Evolutionary conservation across 2,329 filamentous ascomycete genomes (phyloP), one percentile per base, ranked within the genome.

Genomic region (Alternaria atra): DNA sequence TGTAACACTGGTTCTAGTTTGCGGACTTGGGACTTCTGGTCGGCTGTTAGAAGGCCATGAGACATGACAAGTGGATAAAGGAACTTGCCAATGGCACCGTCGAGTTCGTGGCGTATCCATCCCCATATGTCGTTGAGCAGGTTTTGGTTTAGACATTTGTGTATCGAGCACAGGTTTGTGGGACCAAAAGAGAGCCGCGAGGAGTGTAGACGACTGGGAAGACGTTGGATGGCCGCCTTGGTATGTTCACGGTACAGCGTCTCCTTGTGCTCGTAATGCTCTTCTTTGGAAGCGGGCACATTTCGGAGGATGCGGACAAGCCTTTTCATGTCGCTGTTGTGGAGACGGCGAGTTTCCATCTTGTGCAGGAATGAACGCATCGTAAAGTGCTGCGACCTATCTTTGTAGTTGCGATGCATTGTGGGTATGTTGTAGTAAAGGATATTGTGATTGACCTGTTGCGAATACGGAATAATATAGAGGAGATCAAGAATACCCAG

Each of bases 1-100:
- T 70, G 46, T 6, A 65, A 55, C 6, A 74, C 72, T 7, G 73
- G 70, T 55, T 78, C 76, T 2, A 78, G 51, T 20, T 72, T 67
- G 6, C 76, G 68, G 3, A 67, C 27, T 10, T 50, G 54, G 9
- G 25, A 30, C 40, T 76, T 67, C 32, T 74, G 61, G 1, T 42
- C n/a, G 1, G 40, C 2, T 1, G 61, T 64, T 15, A 78, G 58
- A n/a, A 48, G 52, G 8, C 53, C 55, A 9, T 50, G 30, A 9
- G 59, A 53, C 58, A 73, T 63, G 30, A 74, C 56, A 9, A 77
- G 42, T 2, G 74, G 73, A 43, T 70, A 73, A 8, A 75, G 29
- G 29, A 74, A 73, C 7, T 52, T 61, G 4, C 74, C 73, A 13
- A 76, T 61, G 2, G 55, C 63, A 10, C 50, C 47, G 5, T 71